Base-by-base conservation (phyloP, 306 rosid species). In the Leucaena leucocephala region DNA sequence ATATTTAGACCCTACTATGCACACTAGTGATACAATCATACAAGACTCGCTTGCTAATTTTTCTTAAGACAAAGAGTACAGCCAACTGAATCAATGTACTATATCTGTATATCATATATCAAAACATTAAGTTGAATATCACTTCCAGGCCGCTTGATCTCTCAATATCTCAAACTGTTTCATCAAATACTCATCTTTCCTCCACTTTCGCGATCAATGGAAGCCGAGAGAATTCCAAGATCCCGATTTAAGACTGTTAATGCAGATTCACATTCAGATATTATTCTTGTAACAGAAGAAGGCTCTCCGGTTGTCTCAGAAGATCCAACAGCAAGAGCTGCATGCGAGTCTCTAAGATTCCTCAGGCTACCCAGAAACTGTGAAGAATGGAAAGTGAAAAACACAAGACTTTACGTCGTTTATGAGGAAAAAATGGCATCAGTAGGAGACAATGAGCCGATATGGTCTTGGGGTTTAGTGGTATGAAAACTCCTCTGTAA, bases 151-250 rank as follows among this genome's bases (percentile, higher is more conserved):
- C 12, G 55, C 64, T 55, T 57, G 57, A 68, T 38, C 15, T 12
- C 67, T 7, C 40, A 27, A 83, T 68, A 58, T 58, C 7, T 70
- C n/a, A 50, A 2, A 33, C 17, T 34, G 40, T 68, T 77, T 84
- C 76, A 75, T 87, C 81, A 52, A 55, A 84, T 80, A 78, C 71
- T 89, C 83, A 83, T 79, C 83, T 89, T 85, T 74, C 81, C 85
- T 15, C 87, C 94, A 65, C 83, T 89, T 77, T 94, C 97, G 0
- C 97, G 97, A 72, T 94, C 92, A 81, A 92, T 94, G 88, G 98
- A 94, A 81, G 97, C 93, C 2, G 98, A 89, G 61, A 94, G 97
- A 85, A 94, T 89, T 44, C 98, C 97, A 12, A 94, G 98, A 78
- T 94, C 97, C 1, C 88, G 91, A 81, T 94, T 94, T 74, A 94